Conservation (phyloP, 2,329 filamentous ascomycete genomes). For the Talaromyces sp. region DNA sequence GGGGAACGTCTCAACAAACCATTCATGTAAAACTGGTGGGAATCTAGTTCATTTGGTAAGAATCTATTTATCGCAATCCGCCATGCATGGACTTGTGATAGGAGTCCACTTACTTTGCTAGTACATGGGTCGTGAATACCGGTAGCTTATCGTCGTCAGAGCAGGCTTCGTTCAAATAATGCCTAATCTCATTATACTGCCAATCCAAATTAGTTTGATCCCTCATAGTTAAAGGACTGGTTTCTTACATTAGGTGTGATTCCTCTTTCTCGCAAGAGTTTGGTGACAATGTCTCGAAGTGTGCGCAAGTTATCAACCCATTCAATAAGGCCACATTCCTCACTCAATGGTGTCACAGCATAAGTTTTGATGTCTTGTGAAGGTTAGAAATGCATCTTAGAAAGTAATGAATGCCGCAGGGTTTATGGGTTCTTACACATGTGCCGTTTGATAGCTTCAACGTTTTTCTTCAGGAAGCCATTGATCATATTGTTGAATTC, state of each 20-base stretch:
- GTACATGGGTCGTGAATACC: conserved; percentile 64
- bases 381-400: background rate
- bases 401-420: background rate
- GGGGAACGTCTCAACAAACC: conserved; percentile 94
- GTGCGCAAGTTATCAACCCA: conserved; percentile 97
- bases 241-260: conserved; percentile 48
- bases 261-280: conserved; percentile 69
- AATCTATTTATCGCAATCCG: background rate
- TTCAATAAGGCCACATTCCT: conserved; percentile 96
- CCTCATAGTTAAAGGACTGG: background rate
- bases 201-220: conserved; percentile 14
- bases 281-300: conserved; percentile 81
- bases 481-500: conserved; percentile 99
- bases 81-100: background rate
- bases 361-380: conserved; percentile 79
- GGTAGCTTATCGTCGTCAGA: conserved; percentile 55
- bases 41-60: conserved; percentile 48
- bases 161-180: conserved; percentile 61
- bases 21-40: conserved; percentile 79
- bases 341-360: conserved; percentile 90
- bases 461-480: conserved; percentile 81
- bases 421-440: conserved; percentile 51
- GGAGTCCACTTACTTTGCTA: conserved; percentile 34
- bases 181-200: conserved; percentile 64
- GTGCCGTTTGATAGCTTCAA: conserved; percentile 82